These are phyloP conservation scores for Ganoderma multipileum DNA, from an alignment of 1,284 basidiomycete genomes.

Conservation along the genomic window DNA sequence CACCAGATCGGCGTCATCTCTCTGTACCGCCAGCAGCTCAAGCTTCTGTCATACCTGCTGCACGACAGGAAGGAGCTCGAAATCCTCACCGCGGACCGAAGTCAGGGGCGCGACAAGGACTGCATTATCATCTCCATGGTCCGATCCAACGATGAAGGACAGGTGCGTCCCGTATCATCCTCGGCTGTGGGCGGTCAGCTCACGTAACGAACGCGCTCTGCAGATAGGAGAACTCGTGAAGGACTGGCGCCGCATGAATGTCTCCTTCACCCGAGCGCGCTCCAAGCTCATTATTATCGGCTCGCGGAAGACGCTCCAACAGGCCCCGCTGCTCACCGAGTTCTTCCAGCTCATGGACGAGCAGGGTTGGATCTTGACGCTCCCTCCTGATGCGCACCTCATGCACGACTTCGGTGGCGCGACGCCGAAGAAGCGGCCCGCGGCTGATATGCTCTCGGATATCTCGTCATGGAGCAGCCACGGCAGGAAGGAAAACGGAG, in stretches of 20 bases:
- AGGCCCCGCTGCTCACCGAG: constrained; percentile 66
- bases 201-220: neutral
- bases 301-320: constrained; percentile 74
- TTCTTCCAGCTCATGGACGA: constrained; percentile 81
- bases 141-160: constrained; percentile 78
- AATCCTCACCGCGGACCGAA: constrained; percentile 93
- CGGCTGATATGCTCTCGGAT: constrained; percentile 22
- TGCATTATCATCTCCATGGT: constrained; percentile 95
- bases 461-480: neutral
- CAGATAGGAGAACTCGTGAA: constrained; percentile 92
- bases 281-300: constrained; percentile 93
- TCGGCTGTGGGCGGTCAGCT: neutral
- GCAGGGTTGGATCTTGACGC: constrained; percentile 70
- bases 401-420: constrained; percentile 47
- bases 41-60: constrained; percentile 74
- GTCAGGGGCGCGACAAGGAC: constrained; percentile 96
- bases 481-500: neutral
- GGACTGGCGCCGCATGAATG: constrained; percentile 96
- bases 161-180: constrained; percentile 54
- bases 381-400: constrained; percentile 61
- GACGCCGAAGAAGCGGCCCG: constrained; percentile 31
- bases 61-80: constrained; percentile 69
- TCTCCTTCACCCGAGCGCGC: constrained; percentile 93
- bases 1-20: constrained; percentile 89
- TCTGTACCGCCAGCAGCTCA: constrained; percentile 94